These are phyloP conservation scores for Kodamaea sp. DNA, from an alignment of 1,139 yeast genomes.

Conservation along the genomic window DNA sequence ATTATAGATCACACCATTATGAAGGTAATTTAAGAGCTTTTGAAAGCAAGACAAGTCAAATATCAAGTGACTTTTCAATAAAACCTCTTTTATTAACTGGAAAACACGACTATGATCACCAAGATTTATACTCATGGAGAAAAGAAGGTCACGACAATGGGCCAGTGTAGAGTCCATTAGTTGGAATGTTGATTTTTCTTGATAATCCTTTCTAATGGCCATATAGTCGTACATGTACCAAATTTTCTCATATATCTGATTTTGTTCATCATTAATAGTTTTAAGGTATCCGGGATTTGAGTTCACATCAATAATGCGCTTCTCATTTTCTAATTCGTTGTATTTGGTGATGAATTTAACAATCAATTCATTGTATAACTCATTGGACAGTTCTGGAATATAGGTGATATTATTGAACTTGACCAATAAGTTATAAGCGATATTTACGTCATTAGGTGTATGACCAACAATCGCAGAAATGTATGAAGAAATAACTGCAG, in stretches of 20 bases:
- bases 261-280: background rate
- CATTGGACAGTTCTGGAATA: constrained; percentile 37
- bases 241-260: constrained; percentile 16
- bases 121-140: constrained; percentile 31
- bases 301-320: background rate
- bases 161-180: constrained; percentile 2
- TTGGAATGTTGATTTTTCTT: constrained; percentile 10
- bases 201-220: constrained; percentile 40
- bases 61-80: constrained; percentile 32
- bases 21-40: constrained; percentile 32
- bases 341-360: constrained; percentile 22
- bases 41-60: constrained; percentile 29
- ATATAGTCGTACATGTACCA: constrained; percentile 37
- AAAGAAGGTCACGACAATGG: constrained; percentile 29
- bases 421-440: constrained; percentile 26
- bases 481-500: constrained; percentile 32
- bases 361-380: constrained; percentile 32
- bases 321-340: constrained; percentile 14
- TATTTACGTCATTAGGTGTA: constrained; percentile 17
- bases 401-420: constrained; percentile 32
- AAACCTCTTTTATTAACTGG: constrained; percentile 37
- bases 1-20: constrained; percentile 26
- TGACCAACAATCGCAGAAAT: constrained; percentile 23
- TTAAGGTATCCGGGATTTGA: background rate
- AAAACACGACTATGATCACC: constrained; percentile 37